Conservation (phyloP, 768 basidiomycete genomes). For the Pilatotrama ljubarskyi region DNA sequence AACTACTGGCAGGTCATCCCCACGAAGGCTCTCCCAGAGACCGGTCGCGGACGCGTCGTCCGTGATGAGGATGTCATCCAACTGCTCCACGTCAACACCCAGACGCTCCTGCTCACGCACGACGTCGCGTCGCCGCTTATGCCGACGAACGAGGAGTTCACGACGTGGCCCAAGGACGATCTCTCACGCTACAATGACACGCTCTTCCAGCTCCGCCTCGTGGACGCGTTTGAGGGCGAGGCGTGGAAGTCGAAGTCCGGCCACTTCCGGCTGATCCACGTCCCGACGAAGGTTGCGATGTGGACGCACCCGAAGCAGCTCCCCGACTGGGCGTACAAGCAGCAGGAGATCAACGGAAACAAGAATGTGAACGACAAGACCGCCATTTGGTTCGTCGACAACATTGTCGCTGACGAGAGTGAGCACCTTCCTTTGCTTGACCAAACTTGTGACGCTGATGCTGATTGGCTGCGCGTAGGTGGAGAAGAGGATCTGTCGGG, state of each 20-base stretch:
- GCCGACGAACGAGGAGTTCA: slow-evolving; percentile 99
- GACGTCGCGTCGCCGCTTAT: slow-evolving; percentile 97
- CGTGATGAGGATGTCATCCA: slow-evolving; percentile 88
- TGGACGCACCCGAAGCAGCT: slow-evolving; percentile 88
- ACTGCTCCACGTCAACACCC: slow-evolving; percentile 83
- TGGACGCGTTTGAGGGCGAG: slow-evolving; percentile 74
- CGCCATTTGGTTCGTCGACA: slow-evolving; percentile 87
- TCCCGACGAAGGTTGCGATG: slow-evolving; percentile 87
- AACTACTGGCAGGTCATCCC: slow-evolving; percentile 96
- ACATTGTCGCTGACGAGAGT: slow-evolving; percentile 76
- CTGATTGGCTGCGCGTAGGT: slow-evolving; percentile 35
- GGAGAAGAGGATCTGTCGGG: slow-evolving; percentile 57
- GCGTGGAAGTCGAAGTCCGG: slow-evolving; percentile 93
- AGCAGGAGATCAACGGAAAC: slow-evolving; percentile 98
- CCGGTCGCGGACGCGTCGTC: slow-evolving; percentile 89
- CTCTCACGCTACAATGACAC: slow-evolving; percentile 82
- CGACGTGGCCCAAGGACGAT: slow-evolving; percentile 85
- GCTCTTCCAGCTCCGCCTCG: slow-evolving; percentile 75
- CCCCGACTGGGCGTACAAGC: slow-evolving; percentile 96
- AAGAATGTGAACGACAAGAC: slow-evolving; percentile 84
- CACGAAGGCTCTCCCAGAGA: slow-evolving; percentile 91
- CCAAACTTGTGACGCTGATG: background rate
- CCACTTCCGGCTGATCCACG: slow-evolving; percentile 88
- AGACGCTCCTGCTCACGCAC: slow-evolving; percentile 85
- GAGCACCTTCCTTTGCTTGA: slow-evolving; percentile 32